Percentiles rank a stretch among this genome's conserved stretches.
phyloP scores from a whole-genome alignment of 2,329 filamentous ascomycete species.

The Lecanosticta acicola region DNA sequence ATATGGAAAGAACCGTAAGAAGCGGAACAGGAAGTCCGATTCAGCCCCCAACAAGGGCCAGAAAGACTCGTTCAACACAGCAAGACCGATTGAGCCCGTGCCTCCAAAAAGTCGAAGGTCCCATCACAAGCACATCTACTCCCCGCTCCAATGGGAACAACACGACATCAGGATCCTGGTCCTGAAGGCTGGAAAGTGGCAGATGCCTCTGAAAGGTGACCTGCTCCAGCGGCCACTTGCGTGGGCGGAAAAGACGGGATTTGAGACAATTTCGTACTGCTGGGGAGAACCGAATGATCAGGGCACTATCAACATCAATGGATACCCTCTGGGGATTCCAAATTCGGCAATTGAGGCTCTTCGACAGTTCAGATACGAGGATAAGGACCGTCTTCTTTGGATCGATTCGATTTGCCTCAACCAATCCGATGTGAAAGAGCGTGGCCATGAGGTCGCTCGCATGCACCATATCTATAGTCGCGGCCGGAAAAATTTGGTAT shows the following conservation, averaged over 20 bases:
- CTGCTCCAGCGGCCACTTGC: not conserved
- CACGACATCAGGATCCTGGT: not conserved
- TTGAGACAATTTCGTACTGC: conserved; percentile 1
- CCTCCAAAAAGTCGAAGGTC: too few species aligned
- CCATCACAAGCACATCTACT: not conserved
- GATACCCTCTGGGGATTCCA: not conserved
- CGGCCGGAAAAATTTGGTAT: not conserved
- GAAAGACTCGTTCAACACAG: too few species aligned
- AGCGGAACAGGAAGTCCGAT: too few species aligned
- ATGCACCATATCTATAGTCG: conserved; percentile 14
- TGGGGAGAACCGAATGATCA: not conserved
- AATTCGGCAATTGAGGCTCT: not conserved
- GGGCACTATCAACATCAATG: not conserved
- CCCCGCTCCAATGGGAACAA: not conserved
- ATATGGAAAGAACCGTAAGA: too few species aligned
- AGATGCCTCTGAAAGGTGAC: not conserved
- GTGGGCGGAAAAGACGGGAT: not conserved
- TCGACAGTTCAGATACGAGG: not conserved
- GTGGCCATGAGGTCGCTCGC: conserved; percentile 9
- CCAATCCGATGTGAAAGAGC: conserved; percentile 12
- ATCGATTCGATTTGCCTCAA: conserved; percentile 12
- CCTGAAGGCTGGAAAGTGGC: not conserved
- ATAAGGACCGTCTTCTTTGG: conserved; percentile 1
- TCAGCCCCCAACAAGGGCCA: too few species aligned
- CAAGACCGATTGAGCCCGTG: not conserved